These are phyloP conservation scores for Crithidia bombi DNA, from an alignment of 208 protist species.

Conservation along the genomic window DNA sequence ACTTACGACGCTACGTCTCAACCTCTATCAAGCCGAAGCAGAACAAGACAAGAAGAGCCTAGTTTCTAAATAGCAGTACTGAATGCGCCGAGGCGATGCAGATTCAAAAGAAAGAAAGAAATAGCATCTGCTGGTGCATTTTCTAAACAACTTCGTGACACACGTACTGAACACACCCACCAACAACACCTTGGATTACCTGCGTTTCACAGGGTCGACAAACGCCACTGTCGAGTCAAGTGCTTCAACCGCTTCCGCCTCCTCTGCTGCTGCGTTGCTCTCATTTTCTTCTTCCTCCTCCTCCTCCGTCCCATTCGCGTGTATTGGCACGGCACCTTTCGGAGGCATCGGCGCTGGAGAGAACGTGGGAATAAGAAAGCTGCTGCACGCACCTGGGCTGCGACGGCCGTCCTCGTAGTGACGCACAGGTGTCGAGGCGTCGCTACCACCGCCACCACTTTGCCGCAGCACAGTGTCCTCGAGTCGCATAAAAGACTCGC, in stretches of 20 bases:
- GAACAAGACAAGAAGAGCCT: too few relatives aligned
- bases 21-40: too few relatives aligned
- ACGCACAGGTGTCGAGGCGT: background rate
- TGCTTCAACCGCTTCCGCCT: background rate
- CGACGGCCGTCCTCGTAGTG: slow-evolving; percentile 1
- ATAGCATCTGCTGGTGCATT: too few relatives aligned
- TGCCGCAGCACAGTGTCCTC: slow-evolving; percentile 1
- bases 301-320: background rate
- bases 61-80: too few relatives aligned
- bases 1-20: too few relatives aligned
- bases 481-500: slow-evolving; percentile 23
- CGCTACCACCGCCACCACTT: slow-evolving; percentile 1
- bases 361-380: background rate
- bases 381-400: slow-evolving; percentile 12
- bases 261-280: background rate
- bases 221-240: slow-evolving; percentile 14
- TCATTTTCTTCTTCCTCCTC: background rate
- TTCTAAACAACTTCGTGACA: too few relatives aligned
- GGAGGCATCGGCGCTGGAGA: slow-evolving; percentile 1
- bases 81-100: too few relatives aligned
- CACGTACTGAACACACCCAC: too few relatives aligned
- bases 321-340: background rate
- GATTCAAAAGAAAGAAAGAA: too few relatives aligned
- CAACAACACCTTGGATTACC: too few relatives aligned
- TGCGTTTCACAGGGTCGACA: background rate